Conservation (phyloP, 2,329 filamentous ascomycete species). For the Pseudonectria foliicola region DNA sequence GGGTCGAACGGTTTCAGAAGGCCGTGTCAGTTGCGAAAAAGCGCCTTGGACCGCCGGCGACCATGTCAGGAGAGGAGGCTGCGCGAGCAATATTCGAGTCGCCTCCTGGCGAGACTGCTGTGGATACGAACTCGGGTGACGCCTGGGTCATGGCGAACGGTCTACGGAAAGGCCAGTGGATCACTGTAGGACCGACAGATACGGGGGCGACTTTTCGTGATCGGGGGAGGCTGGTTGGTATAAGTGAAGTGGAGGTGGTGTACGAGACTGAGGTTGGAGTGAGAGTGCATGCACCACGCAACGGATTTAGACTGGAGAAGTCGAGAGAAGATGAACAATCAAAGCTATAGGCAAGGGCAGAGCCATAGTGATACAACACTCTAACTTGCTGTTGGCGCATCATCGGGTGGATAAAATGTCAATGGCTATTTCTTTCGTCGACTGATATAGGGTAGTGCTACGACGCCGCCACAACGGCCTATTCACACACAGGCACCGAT, state of each 20-base stretch:
- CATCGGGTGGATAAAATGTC: too few relatives aligned
- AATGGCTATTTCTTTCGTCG: too few relatives aligned
- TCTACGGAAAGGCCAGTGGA: conserved; percentile 44
- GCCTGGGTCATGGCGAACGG: conserved; percentile 36
- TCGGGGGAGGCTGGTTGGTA: conserved; percentile 44
- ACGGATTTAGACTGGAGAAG: conserved; percentile 46
- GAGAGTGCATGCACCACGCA: conserved; percentile 54
- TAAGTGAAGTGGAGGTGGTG: conserved; percentile 50
- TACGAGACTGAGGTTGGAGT: conserved; percentile 45
- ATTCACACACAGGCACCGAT: too few relatives aligned
- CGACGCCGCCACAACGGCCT: too few relatives aligned
- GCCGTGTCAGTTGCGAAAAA: conserved; percentile 37
- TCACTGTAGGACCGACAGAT: conserved; percentile 57
- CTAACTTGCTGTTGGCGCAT: too few relatives aligned
- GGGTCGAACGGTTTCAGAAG: conserved; percentile 54
- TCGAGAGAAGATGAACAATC: neutral
- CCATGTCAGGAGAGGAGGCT: conserved; percentile 48
- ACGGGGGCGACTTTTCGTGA: conserved; percentile 54
- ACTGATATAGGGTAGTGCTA: too few relatives aligned
- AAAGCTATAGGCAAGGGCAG: too few relatives aligned
- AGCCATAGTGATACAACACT: too few relatives aligned
- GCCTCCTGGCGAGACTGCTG: conserved; percentile 38
- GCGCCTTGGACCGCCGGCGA: conserved; percentile 27
- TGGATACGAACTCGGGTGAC: conserved; percentile 41
- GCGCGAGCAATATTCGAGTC: conserved; percentile 38